Conservation (phyloP, 2,329 filamentous ascomycete genomes). For the Dactylellina drechsleri region DNA sequence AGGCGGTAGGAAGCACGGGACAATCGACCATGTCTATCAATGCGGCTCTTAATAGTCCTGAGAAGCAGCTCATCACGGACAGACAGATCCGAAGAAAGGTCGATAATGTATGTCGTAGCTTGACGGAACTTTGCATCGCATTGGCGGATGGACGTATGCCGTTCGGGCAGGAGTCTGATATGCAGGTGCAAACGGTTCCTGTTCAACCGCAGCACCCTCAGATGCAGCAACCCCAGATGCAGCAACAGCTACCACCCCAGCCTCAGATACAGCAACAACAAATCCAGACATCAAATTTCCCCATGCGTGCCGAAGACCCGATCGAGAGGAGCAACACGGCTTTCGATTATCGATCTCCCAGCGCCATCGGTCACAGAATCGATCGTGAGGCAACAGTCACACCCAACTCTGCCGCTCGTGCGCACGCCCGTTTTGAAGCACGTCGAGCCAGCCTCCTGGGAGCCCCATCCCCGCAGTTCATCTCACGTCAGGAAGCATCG, state of each 20-base stretch:
- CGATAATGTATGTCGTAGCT: conserved; percentile 88
- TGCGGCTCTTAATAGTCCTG: conserved; percentile 61
- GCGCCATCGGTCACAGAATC: conserved; percentile 50
- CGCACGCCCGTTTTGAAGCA: conserved; percentile 49
- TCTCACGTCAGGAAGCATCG: conserved; percentile 46
- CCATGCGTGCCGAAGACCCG: conserved; percentile 33
- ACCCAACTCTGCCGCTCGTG: conserved; percentile 41
- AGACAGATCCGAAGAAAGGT: conserved; percentile 88
- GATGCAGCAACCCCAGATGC: conserved; percentile 24
- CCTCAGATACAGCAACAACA: conserved; percentile 18
- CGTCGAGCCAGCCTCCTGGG: conserved; percentile 42
- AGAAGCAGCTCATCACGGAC: conserved; percentile 70
- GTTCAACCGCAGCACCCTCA: conserved; percentile 16
- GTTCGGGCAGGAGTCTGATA: conserved; percentile 45
- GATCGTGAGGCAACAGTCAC: conserved; percentile 51
- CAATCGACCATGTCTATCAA: conserved; percentile 66
- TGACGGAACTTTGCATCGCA: conserved; percentile 91
- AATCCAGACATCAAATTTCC: conserved; percentile 37
- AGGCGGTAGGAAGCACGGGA: conserved; percentile 78
- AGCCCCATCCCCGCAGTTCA: conserved; percentile 39
- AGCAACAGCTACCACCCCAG: conserved; percentile 2
- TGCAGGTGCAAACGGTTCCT: conserved; percentile 31
- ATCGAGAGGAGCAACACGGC: conserved; percentile 40
- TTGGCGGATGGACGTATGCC: conserved; percentile 71
- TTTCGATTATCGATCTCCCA: conserved; percentile 48